A percentile compares a stretch with the other conserved stretches of the same genome.
Conservation (phyloP, 352 stramenopile species). For the Phytophthora citrophthora region DNA sequence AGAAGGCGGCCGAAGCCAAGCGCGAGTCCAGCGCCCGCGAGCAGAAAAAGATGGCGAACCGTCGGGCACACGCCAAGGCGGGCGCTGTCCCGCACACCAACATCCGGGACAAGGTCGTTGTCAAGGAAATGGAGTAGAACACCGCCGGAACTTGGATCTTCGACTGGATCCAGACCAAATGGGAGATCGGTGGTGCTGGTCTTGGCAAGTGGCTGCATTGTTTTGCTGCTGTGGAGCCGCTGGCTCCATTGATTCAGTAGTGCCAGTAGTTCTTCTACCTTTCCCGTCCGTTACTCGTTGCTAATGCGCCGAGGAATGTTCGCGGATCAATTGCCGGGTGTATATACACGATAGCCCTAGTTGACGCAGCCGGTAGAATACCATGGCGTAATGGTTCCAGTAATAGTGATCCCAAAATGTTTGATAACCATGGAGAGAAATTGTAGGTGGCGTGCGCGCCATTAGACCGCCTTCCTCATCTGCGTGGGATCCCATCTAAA, state of each 20-base stretch:
- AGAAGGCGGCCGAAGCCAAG: slow-evolving; percentile 94
- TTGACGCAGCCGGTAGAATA: not conserved
- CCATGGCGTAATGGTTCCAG: slow-evolving; percentile 16
- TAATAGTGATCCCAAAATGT: slow-evolving; percentile 22
- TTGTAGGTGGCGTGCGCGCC: slow-evolving; percentile 30
- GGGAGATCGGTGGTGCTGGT: not conserved
- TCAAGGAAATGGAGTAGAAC: slow-evolving; percentile 83
- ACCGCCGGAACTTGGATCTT: slow-evolving; percentile 11
- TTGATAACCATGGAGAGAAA: slow-evolving; percentile 32
- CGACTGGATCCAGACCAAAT: slow-evolving; percentile 1
- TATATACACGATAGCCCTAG: slow-evolving; percentile 25
- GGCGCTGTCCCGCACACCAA: slow-evolving; percentile 78
- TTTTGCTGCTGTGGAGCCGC: not conserved
- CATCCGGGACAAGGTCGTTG: slow-evolving; percentile 76
- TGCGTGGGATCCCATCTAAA: slow-evolving; percentile 2
- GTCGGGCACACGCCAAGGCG: slow-evolving; percentile 77
- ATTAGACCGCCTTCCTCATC: slow-evolving; percentile 10
- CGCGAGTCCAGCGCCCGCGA: slow-evolving; percentile 81
- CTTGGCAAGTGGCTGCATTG: not conserved
- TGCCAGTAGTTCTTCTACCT: slow-evolving; percentile 18
- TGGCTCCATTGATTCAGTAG: slow-evolving; percentile 4
- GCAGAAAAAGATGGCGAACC: slow-evolving; percentile 88
- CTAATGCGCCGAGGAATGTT: slow-evolving; percentile 35
- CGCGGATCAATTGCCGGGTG: slow-evolving; percentile 7
- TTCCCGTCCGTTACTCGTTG: slow-evolving; percentile 20